phyloP scores from a whole-genome alignment of 2,329 filamentous ascomycete species.

The Aspergillus pseudoglaucus region DNA sequence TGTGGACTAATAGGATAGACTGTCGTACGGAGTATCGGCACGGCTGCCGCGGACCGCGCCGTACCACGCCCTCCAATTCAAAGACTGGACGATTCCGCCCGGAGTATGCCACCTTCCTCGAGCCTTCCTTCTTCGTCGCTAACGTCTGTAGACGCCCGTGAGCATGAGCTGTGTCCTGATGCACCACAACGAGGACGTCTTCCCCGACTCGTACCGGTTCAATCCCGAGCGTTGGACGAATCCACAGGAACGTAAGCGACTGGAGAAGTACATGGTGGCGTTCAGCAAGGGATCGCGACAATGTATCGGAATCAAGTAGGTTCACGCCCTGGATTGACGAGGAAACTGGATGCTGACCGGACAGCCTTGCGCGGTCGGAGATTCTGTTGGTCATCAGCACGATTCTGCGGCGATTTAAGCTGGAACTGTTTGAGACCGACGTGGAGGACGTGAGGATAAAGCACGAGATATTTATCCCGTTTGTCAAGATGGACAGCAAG shows the following conservation, averaged over 20 bases:
- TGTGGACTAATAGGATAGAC: slow-evolving; percentile 1
- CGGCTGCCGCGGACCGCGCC: slow-evolving; percentile 25
- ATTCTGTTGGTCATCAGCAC: slow-evolving; percentile 24
- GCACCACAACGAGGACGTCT: slow-evolving; percentile 30
- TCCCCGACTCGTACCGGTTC: slow-evolving; percentile 31
- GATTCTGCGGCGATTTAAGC: slow-evolving; percentile 23
- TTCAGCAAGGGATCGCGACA: slow-evolving; percentile 39
- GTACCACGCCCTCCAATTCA: slow-evolving; percentile 22
- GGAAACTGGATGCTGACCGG: not conserved
- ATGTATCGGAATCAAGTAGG: slow-evolving; percentile 42
- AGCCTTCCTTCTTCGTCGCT: not conserved
- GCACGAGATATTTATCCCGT: slow-evolving; percentile 19
- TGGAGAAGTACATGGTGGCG: slow-evolving; percentile 31
- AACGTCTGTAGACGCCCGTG: slow-evolving; percentile 23
- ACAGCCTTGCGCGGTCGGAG: slow-evolving; percentile 28
- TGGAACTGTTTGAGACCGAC: slow-evolving; percentile 28
- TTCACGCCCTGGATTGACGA: not conserved
- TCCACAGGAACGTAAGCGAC: slow-evolving; percentile 21
- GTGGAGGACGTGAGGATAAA: slow-evolving; percentile 21
- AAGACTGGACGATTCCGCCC: slow-evolving; percentile 27
- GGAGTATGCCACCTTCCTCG: slow-evolving; percentile 15
- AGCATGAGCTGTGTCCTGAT: slow-evolving; percentile 33
- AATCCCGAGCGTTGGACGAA: slow-evolving; percentile 34
- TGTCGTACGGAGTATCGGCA: slow-evolving; percentile 23
- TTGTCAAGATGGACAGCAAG: slow-evolving; percentile 9